A percentile compares a stretch with the other conserved stretches of the same genome.
Conservation (phyloP, 2,329 filamentous ascomycete species). For the Aureobasidium sp. region DNA sequence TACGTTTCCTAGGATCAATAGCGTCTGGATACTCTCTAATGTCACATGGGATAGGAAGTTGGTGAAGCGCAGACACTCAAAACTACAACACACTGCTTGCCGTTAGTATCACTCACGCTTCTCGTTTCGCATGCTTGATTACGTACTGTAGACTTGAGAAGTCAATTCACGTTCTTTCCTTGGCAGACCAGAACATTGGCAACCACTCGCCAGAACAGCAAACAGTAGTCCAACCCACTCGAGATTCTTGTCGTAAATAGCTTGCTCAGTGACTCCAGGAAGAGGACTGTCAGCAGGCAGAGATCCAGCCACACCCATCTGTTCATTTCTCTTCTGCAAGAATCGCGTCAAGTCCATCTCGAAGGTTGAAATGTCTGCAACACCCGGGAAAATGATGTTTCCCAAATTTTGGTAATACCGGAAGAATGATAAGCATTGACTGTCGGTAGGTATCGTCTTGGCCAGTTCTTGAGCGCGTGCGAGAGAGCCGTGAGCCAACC, state of each 20-base stretch:
- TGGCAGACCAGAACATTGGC: slow-evolving; percentile 50
- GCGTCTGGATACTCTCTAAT: slow-evolving; percentile 53
- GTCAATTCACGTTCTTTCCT: slow-evolving; percentile 54
- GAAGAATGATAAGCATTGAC: slow-evolving; percentile 51
- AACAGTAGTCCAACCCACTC: slow-evolving; percentile 54
- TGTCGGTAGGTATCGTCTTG: slow-evolving; percentile 50
- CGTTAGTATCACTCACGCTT: slow-evolving; percentile 21
- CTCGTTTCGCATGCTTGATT: neutral
- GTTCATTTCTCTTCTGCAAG: slow-evolving; percentile 42
- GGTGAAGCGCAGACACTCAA: slow-evolving; percentile 55
- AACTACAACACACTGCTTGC: slow-evolving; percentile 51
- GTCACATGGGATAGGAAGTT: slow-evolving; percentile 56
- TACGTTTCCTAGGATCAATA: slow-evolving; percentile 53
- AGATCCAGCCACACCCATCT: slow-evolving; percentile 20
- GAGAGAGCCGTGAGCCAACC: slow-evolving; percentile 48
- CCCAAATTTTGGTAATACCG: slow-evolving; percentile 50
- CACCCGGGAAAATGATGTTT: slow-evolving; percentile 52
- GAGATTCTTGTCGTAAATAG: slow-evolving; percentile 49
- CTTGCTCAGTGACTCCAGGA: slow-evolving; percentile 42
- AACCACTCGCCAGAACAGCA: slow-evolving; percentile 54
- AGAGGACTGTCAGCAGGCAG: slow-evolving; percentile 23
- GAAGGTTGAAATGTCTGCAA: slow-evolving; percentile 48
- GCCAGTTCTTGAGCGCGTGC: slow-evolving; percentile 51
- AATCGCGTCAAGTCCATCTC: slow-evolving; percentile 48
- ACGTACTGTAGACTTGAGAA: slow-evolving; percentile 53